Evolutionary conservation across 1,284 basidiomycete species (phyloP).

Genomic region (Cryptococcus depauperatus): DNA sequence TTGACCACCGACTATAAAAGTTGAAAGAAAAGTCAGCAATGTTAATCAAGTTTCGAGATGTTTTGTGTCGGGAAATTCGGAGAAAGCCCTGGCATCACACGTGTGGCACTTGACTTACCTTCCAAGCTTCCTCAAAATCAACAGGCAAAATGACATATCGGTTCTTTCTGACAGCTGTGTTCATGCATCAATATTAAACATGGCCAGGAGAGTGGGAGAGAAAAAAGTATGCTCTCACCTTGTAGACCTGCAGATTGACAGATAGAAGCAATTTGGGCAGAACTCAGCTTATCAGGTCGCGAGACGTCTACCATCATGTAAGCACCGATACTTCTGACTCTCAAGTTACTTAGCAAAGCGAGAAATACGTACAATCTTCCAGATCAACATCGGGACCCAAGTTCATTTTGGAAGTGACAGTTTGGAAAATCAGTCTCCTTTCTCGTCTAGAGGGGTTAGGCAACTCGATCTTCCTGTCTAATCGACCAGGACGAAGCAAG

Average conservation of each 20-base stretch:
- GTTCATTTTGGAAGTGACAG: conserved; percentile 96
- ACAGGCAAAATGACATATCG: conserved; percentile 93
- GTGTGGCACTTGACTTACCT: conserved; percentile 55
- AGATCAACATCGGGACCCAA: conserved; percentile 95
- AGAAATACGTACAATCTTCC: conserved; percentile 73
- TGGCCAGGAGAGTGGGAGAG: background rate
- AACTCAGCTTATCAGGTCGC: conserved; percentile 88
- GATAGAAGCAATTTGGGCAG: conserved; percentile 91
- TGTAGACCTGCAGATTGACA: conserved; percentile 96
- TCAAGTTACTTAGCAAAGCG: background rate
- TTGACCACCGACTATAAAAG: conserved; percentile 78
- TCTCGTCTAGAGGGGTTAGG: conserved; percentile 89
- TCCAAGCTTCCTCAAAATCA: conserved; percentile 99
- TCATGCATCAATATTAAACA: background rate
- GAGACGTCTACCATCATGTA: conserved; percentile 65
- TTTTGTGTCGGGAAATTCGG: conserved; percentile 8
- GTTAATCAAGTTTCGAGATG: conserved; percentile 11
- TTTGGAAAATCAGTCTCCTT: conserved; percentile 97
- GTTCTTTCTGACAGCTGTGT: conserved; percentile 86
- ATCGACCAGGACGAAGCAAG: conserved; percentile 88
- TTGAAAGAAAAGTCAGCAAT: conserved; percentile 6
- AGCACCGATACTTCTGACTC: background rate
- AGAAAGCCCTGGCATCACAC: background rate
- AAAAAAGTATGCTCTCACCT: too few species aligned
- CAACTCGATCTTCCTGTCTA: conserved; percentile 99